Evolutionary conservation across 106 monocot genomes (phyloP).

Genomic region (Narthecium ossifragum): DNA sequence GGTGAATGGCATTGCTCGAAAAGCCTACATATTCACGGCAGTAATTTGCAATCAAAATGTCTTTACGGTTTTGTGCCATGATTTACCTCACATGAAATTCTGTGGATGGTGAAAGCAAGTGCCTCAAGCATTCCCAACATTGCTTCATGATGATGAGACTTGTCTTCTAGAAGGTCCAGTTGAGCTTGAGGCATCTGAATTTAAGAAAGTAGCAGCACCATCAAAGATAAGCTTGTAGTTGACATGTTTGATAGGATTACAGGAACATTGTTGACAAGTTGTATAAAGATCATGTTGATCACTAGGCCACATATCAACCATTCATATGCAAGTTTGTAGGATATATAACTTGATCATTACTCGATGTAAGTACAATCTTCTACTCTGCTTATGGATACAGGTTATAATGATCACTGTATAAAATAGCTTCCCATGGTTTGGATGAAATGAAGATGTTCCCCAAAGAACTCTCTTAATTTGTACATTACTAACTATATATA

Average conservation of each 20-base stretch:
- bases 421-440: too few relatives aligned
- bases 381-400: too few relatives aligned
- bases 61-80: not conserved
- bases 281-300: not conserved
- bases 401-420: too few relatives aligned
- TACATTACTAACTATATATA: too few relatives aligned
- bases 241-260: not conserved
- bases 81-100: slow-evolving; percentile 58
- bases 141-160: slow-evolving; percentile 9
- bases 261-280: not conserved
- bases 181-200: slow-evolving; percentile 25
- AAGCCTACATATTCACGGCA: too few relatives aligned
- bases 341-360: too few relatives aligned
- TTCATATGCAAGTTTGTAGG: not conserved
- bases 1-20: too few relatives aligned
- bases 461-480: too few relatives aligned
- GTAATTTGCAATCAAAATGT: too few relatives aligned
- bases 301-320: not conserved
- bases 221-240: not conserved
- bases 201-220: not conserved
- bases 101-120: slow-evolving; percentile 61
- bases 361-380: too few relatives aligned
- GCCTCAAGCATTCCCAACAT: slow-evolving; percentile 39
- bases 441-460: too few relatives aligned
- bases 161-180: slow-evolving; percentile 31